Evolutionary conservation across 208 protist species (phyloP).

Genomic region (Leishmania lainsoni): DNA sequence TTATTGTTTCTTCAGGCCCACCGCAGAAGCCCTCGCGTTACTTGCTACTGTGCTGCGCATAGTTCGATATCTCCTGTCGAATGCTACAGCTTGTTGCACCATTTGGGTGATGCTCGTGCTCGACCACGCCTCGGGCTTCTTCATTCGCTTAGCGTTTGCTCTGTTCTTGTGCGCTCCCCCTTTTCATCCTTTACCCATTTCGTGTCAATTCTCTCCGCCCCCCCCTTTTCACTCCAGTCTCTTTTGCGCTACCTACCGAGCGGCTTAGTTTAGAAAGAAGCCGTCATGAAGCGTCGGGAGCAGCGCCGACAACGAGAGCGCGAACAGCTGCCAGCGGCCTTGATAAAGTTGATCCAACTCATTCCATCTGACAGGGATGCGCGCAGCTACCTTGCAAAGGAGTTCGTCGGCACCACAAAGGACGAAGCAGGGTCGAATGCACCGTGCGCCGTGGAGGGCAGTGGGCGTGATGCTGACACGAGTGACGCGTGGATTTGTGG

Average conservation of each 20-base stretch:
- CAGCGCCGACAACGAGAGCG: conserved; percentile 70
- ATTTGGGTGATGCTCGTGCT: not conserved
- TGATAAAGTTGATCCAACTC: conserved; percentile 52
- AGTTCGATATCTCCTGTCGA: not conserved
- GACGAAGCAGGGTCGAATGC: not conserved
- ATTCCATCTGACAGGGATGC: conserved; percentile 49
- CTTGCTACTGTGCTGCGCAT: not conserved
- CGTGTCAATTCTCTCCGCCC: not conserved
- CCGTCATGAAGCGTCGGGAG: conserved; percentile 65
- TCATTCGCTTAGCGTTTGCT: not conserved
- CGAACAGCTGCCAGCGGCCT: conserved; percentile 51
- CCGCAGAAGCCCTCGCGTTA: not conserved
- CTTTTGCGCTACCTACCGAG: not conserved
- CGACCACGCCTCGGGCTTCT: not conserved
- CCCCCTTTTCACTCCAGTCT: not conserved
- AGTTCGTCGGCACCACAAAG: conserved; percentile 18
- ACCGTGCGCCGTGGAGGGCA: not conserved
- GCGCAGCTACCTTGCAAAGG: conserved; percentile 42
- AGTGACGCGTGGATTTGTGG: conserved; percentile 52
- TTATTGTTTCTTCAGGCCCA: not conserved
- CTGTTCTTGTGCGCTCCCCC: not conserved
- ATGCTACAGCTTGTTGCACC: not conserved
- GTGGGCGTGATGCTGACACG: not conserved
- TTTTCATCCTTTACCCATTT: not conserved
- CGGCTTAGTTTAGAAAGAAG: not conserved